Conservation (phyloP, 2,329 filamentous ascomycete genomes). For the Aphanocladium album region DNA sequence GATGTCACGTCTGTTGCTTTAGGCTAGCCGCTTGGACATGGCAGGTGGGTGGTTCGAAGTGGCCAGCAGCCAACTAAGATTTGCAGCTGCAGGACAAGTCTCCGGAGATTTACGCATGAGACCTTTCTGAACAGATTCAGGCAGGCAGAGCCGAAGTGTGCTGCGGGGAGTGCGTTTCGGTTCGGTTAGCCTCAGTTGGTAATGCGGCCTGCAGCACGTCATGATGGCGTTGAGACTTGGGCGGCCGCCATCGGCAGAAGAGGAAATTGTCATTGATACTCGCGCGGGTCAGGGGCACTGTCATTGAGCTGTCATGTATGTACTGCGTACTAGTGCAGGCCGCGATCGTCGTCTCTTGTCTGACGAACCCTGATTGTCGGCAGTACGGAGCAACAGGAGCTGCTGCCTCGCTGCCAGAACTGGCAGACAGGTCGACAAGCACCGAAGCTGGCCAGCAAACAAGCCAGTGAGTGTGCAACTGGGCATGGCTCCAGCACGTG, state of each 20-base stretch:
- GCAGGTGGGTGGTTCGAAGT: no score
- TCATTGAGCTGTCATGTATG: not conserved
- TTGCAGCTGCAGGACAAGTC: not conserved
- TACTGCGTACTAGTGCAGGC: not conserved
- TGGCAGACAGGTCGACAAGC: no score
- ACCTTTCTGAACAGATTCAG: not conserved
- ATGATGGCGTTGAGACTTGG: conserved; percentile 6
- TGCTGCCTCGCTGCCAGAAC: no score
- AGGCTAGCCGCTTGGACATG: not conserved
- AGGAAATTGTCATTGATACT: not conserved
- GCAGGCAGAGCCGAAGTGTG: not conserved
- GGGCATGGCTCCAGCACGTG: not conserved
- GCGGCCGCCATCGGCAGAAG: not conserved
- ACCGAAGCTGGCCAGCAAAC: no score
- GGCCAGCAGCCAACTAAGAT: no score
- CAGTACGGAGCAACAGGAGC: no score
- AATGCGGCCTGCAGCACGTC: conserved; percentile 2
- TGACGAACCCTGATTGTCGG: no score
- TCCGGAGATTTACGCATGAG: not conserved
- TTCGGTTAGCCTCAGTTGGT: not conserved
- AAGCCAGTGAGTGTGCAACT: not conserved
- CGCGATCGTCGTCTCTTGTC: not conserved
- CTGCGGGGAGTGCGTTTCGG: not conserved
- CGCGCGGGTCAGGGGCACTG: not conserved
- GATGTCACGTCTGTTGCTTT: not conserved